Conservation (phyloP, 192 early-diverging fungal genomes). For the Cladochytrium replicatum region DNA sequence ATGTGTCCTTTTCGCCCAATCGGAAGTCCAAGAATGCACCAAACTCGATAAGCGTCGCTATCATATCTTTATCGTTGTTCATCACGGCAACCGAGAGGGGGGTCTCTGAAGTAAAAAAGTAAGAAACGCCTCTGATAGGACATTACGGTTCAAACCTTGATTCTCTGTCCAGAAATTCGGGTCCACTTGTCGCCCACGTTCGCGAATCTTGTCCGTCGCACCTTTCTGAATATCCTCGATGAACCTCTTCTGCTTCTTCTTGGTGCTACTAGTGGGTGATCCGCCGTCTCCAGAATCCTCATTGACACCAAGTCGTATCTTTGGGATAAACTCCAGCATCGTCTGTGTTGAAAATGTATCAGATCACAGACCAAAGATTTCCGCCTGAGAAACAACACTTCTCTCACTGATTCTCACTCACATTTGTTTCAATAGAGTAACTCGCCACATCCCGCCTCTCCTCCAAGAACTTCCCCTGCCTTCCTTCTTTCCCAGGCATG, state of each 20-base stretch:
- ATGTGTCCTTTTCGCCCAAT: conserved; percentile 26
- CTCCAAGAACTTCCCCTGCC: conserved; percentile 36
- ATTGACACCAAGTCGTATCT: conserved; percentile 11
- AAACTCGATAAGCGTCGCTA: conserved; percentile 28
- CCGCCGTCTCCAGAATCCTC: conserved; percentile 18
- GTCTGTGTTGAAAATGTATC: conserved; percentile 10
- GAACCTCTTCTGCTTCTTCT: conserved; percentile 45
- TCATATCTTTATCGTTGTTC: conserved; percentile 34
- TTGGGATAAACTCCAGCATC: conserved; percentile 38
- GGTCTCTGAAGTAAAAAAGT: conserved; percentile 24
- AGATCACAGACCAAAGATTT: too few species aligned
- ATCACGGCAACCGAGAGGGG: conserved; percentile 34
- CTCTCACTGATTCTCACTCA: conserved; percentile 14
- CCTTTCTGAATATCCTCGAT: conserved; percentile 40
- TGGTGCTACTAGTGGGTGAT: conserved; percentile 16
- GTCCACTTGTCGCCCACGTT: conserved; percentile 31
- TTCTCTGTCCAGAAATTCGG: conserved; percentile 39
- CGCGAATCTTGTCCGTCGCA: conserved; percentile 30
- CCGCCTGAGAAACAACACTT: conserved; percentile 5
- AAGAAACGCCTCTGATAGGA: conserved; percentile 5
- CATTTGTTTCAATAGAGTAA: conserved; percentile 29
- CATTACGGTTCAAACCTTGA: conserved; percentile 17
- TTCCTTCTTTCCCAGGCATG: conserved; percentile 22
- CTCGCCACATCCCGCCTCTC: conserved; percentile 24
- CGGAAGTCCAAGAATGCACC: conserved; percentile 39